A percentile compares a stretch with the other conserved stretches of the same genome.
phyloP scores from a whole-genome alignment of 139 green algal species.

The Chlorella sp. region DNA sequence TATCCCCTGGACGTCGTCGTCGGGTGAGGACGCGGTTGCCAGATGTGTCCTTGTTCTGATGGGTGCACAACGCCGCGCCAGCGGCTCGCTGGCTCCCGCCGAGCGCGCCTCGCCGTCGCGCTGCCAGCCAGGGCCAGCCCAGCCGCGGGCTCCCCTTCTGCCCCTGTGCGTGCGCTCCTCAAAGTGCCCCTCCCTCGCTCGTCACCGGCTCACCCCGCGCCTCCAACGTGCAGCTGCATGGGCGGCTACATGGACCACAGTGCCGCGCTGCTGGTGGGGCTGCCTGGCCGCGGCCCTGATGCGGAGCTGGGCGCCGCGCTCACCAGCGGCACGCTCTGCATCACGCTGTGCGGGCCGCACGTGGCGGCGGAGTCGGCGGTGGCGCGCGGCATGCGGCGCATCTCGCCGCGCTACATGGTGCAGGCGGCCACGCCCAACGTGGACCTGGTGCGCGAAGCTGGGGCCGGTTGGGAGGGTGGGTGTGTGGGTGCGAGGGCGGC shows the following conservation, averaged over 20 bases:
- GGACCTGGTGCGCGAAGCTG: neutral
- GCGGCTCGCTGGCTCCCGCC: neutral
- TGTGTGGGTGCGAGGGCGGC: slow-evolving; percentile 7
- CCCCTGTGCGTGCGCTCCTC: neutral
- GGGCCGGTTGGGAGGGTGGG: neutral
- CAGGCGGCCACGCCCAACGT: slow-evolving; percentile 2
- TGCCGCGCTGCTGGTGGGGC: slow-evolving; percentile 1
- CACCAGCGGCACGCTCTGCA: slow-evolving; percentile 2
- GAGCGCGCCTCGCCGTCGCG: neutral
- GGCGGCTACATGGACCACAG: slow-evolving; percentile 1
- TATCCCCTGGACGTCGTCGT: no score
- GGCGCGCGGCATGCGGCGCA: slow-evolving; percentile 23
- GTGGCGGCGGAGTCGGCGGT: neutral
- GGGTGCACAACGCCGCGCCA: no score
- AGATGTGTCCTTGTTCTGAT: no score
- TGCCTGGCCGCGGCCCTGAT: neutral
- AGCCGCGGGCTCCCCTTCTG: neutral
- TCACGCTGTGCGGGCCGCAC: slow-evolving; percentile 2
- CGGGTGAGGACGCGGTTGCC: no score
- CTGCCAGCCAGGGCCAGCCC: neutral
- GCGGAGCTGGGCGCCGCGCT: slow-evolving; percentile 1
- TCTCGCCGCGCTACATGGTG: slow-evolving; percentile 27
- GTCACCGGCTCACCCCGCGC: no score
- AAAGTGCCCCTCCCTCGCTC: neutral
- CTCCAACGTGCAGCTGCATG: slow-evolving; percentile 11